Evolutionary conservation across 108 stramenopile genomes (phyloP).

Genomic region (Conticribra weissflogii): DNA sequence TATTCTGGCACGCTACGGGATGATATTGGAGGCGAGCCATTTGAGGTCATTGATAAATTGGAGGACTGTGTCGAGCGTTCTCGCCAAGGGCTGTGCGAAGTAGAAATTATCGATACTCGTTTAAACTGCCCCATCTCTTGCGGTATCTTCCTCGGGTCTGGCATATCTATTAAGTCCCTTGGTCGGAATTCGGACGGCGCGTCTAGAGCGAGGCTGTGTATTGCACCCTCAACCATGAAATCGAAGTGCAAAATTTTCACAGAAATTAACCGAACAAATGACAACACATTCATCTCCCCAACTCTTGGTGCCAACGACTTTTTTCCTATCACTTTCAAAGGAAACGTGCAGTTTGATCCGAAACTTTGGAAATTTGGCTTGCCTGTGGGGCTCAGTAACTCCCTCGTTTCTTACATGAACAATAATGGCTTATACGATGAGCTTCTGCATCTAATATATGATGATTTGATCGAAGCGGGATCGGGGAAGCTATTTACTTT

Average conservation of each 20-base stretch:
- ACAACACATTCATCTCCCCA: slow-evolving; percentile 31
- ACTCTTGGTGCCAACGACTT: slow-evolving; percentile 45
- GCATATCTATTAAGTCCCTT: neutral
- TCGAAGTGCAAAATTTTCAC: no score
- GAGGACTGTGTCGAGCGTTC: slow-evolving; percentile 30
- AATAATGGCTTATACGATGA: slow-evolving; percentile 29
- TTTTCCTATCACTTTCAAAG: slow-evolving; percentile 25
- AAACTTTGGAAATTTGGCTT: slow-evolving; percentile 43
- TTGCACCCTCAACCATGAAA: no score
- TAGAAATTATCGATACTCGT: slow-evolving; percentile 17
- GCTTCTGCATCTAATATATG: slow-evolving; percentile 17
- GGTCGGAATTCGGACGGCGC: neutral
- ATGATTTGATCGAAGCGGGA: neutral
- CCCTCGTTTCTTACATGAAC: slow-evolving; percentile 36
- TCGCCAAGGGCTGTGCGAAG: slow-evolving; percentile 22
- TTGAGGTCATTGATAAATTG: slow-evolving; percentile 21
- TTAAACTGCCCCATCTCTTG: slow-evolving; percentile 33
- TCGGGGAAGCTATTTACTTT: slow-evolving; percentile 29
- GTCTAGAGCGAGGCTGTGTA: neutral
- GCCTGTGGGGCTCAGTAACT: slow-evolving; percentile 48
- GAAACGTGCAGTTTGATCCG: neutral
- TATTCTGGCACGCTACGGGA: slow-evolving; percentile 27
- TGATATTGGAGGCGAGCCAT: slow-evolving; percentile 49
- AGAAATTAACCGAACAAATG: no score
- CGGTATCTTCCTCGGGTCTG: slow-evolving; percentile 6